These are phyloP conservation scores for Mariannaea sp. DNA, from an alignment of 2,329 filamentous ascomycete species.

Conservation along the genomic window DNA sequence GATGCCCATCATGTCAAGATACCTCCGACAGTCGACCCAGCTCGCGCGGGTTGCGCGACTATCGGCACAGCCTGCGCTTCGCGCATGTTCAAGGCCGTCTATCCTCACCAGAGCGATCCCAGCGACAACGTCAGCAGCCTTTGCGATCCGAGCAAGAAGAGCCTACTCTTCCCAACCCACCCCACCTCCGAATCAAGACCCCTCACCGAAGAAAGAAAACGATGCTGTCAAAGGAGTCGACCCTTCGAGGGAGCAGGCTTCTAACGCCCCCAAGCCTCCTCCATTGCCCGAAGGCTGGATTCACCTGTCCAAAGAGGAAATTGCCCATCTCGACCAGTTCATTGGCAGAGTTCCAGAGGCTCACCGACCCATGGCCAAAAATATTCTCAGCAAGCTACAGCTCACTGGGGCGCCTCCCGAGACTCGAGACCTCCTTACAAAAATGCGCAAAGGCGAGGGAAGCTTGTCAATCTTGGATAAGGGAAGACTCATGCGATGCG, in stretches of 20 bases:
- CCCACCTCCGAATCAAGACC: constrained; percentile 44
- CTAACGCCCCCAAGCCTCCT: constrained; percentile 36
- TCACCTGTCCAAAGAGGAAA: constrained; percentile 50
- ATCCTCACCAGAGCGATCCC: constrained; percentile 40
- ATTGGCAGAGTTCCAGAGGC: constrained; percentile 65
- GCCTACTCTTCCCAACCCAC: constrained; percentile 47
- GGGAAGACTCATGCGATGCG: constrained; percentile 44
- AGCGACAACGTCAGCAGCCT: constrained; percentile 34
- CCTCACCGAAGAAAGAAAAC: constrained; percentile 35
- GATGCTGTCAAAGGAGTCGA: constrained; percentile 32
- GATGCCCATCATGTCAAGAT: constrained; percentile 62
- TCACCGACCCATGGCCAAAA: constrained; percentile 64
- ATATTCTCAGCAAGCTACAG: constrained; percentile 66
- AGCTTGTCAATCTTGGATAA: constrained; percentile 51
- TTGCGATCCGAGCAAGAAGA: constrained; percentile 40
- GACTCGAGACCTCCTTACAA: constrained; percentile 60
- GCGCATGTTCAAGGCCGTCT: constrained; percentile 48
- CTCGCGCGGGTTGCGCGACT: constrained; percentile 66
- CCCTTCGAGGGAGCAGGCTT: constrained; percentile 24
- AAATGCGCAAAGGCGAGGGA: constrained; percentile 61
- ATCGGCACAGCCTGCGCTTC: constrained; percentile 57
- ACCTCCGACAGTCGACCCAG: constrained; percentile 69
- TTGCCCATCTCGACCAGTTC: constrained; percentile 61
- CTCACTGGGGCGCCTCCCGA: constrained; percentile 72
- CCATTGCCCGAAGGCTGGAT: constrained; percentile 55